Percentiles rank a stretch among this genome's conserved stretches.
Evolutionary conservation across 441 rosid genomes (phyloP).

Genomic region (Monsonia emarginata): DNA sequence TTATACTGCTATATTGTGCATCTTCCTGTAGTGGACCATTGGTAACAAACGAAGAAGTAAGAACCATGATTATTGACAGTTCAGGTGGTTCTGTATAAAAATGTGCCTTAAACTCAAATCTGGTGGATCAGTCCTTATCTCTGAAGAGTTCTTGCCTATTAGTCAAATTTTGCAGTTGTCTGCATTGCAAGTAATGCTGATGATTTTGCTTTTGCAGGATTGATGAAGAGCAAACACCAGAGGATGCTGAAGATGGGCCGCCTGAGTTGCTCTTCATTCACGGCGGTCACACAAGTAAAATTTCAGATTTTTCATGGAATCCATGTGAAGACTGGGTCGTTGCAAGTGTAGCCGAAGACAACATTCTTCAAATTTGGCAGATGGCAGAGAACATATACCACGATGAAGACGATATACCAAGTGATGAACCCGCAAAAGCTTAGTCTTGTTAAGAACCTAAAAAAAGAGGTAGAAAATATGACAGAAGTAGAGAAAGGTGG

Average conservation of each 20-base stretch:
- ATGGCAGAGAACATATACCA: constrained; percentile 97
- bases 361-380: constrained; percentile 97
- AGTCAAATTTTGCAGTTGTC: no score
- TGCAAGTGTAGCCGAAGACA: constrained; percentile 93
- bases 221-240: constrained; percentile 79
- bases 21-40: no score
- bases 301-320: constrained; percentile 96
- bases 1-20: no score
- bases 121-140: no score
- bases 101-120: no score
- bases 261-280: constrained; percentile 93
- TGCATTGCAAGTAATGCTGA: not conserved
- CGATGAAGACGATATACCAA: constrained; percentile 82
- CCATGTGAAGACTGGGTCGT: constrained; percentile 96
- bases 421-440: constrained; percentile 57
- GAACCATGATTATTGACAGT: no score
- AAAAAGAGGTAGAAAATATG: not conserved
- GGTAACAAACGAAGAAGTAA: no score
- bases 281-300: constrained; percentile 95
- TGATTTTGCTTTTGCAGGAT: constrained; percentile 42
- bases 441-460: not conserved
- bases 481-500: not conserved
- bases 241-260: constrained; percentile 95
- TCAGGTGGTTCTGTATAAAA: no score
- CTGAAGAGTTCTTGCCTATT: no score